Evolutionary conservation across 2,329 filamentous ascomycete species (phyloP), one percentile per base, ranked within the genome.

Genomic region (Mycocentrospora acerina): DNA sequence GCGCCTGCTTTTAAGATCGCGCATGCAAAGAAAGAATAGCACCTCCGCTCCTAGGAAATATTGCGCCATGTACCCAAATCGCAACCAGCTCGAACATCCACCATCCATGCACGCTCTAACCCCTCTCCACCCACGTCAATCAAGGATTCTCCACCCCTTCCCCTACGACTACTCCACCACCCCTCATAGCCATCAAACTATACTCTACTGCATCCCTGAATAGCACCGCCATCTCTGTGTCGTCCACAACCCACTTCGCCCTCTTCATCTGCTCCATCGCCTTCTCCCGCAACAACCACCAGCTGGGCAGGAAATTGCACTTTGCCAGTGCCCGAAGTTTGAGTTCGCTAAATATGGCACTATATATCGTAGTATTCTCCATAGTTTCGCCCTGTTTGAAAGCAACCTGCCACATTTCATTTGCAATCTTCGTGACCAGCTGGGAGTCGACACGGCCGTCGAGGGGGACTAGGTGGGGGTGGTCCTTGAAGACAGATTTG

Each of bases 281-380:
- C 24, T 34, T 29, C 13, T 44, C 42, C 11, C 51, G 46, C 11
- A 59, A 19, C 16, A 47, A 50, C 53, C 53, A 60, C 55, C 55
- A 57, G 2, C 44, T 50, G 1, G 55, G 50, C 19, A 59, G 10
- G n/a, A 46, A 46, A 1, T 53, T 53, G n/a, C 55, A 28, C 7
- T 31, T 43, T 1, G 53, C 53, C 7, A 60, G 35, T 4, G 47
- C 45, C 0, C 48, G 39, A 0, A 60, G 34, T 12, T 53, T 53
- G 11, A 44, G 12, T 0, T 39, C 30, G 0, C 39, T 24, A 16
- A 42, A 46, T 32, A 52, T 42, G 24, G 49, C 32, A 17, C 32
- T 24, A 29, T 47, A 49, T 24, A 14, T 29, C 8, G 36, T 46
- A 5, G 42, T 31, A 14, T 37, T 18, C 1, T 37, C 33, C 9